Base-by-base conservation (phyloP, 2,329 filamentous ascomycete species). In the Microcyclospora pomicola region DNA sequence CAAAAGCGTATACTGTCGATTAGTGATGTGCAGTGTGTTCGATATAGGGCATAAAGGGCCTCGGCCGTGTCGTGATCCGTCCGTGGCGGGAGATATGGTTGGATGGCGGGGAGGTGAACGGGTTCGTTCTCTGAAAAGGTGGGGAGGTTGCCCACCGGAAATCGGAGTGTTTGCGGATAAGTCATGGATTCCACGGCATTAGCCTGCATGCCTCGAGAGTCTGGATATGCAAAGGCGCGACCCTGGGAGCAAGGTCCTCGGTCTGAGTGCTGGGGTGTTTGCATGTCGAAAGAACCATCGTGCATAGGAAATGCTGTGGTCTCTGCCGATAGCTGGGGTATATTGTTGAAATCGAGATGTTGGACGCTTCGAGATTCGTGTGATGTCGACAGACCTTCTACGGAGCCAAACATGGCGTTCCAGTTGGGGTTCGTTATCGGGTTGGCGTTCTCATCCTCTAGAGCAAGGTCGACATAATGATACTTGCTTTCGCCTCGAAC, bases 401-500 rank as follows among this genome's bases (percentile, higher is more conserved):
- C 42, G 13, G 48, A 44, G 13, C 37, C 34, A 27, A 42, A 41
- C 10, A 39, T 31, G 24, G 36, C 43, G 14, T 31, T 31, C 12
- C 43, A 35, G 34, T 35, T 34, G 1, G 38, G 37, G 32, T 33
- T 38, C 9, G 38, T 37, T 30, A 36, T 34, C 3, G 33, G 31
- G 31, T 51, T 52, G 15, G 49, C 38, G 30, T 46, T 46, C 36
- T 69, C 68, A 42, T 68, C 66, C 40, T 63, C 62, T 27, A 70
- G 63, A 30, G 65, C 66, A 29, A 72, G 59, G 46, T 72, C 68
- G 35, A 71, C 69, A 53, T 98, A 98, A 61, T 98, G 91, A 59
- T 98, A 98, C 59, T 98, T 98, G 11, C 91, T 98, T 64, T 96
- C 88, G 46, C 91, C 91, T 37, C 91, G 77, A 34, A 96, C 87